Evolutionary conservation across 768 basidiomycete species (phyloP).

Genomic region (Amanita exitialis): DNA sequence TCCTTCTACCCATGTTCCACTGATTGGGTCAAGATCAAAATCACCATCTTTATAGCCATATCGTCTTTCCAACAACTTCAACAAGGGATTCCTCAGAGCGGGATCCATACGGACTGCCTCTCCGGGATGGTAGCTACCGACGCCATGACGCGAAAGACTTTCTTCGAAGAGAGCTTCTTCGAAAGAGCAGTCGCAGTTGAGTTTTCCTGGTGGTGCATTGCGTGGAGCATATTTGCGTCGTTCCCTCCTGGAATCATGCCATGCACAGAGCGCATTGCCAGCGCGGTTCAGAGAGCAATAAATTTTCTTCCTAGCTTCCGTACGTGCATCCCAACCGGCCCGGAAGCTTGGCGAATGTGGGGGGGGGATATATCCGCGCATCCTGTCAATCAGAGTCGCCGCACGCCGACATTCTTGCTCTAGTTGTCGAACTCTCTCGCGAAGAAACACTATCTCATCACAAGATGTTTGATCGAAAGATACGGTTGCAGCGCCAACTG

Average conservation of each 20-base stretch:
- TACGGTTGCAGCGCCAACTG: conserved; percentile 1
- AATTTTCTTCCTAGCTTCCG: conserved; percentile 57
- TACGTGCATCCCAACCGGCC: conserved; percentile 60
- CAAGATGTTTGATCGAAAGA: not conserved
- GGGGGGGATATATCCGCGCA: conserved; percentile 18
- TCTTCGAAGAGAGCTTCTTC: conserved; percentile 86
- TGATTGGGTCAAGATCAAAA: conserved; percentile 61
- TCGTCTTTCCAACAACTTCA: conserved; percentile 59
- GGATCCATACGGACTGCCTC: conserved; percentile 87
- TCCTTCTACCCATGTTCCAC: conserved; percentile 58
- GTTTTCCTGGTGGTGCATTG: conserved; percentile 65
- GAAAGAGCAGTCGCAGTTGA: conserved; percentile 82
- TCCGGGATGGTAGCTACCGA: conserved; percentile 77
- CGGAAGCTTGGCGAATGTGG: conserved; percentile 41
- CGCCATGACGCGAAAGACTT: conserved; percentile 65
- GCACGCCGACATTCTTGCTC: conserved; percentile 49
- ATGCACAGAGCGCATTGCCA: conserved; percentile 81
- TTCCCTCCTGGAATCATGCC: conserved; percentile 85
- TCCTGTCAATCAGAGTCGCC: conserved; percentile 21
- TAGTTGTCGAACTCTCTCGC: conserved; percentile 49
- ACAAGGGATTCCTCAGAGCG: conserved; percentile 70
- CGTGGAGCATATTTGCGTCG: conserved; percentile 69
- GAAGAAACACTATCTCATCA: conserved; percentile 36
- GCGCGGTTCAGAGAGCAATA: conserved; percentile 82
- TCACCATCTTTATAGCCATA: conserved; percentile 81